These are phyloP conservation scores for Colletotrichum theobromicola DNA, from an alignment of 2,329 filamentous ascomycete genomes.

Conservation along the genomic window DNA sequence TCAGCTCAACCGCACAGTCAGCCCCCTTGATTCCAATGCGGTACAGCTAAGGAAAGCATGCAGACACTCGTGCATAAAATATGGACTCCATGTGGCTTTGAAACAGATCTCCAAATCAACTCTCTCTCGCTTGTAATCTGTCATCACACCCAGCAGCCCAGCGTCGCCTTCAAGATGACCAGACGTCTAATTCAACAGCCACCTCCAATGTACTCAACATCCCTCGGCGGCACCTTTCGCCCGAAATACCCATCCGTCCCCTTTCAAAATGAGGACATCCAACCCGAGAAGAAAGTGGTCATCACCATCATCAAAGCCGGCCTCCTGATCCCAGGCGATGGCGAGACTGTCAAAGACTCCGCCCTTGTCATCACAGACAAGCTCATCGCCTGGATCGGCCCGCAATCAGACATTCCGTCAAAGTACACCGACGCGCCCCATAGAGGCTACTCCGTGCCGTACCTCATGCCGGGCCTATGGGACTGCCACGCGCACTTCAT, in stretches of 20 bases:
- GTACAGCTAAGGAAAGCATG: neutral
- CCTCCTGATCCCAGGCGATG: constrained; percentile 53
- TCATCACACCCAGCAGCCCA: neutral
- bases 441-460: constrained; percentile 39
- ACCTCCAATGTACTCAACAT: constrained; percentile 30
- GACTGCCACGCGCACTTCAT: constrained; percentile 56
- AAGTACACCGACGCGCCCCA: constrained; percentile 33
- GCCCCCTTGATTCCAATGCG: neutral
- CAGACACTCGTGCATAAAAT: neutral
- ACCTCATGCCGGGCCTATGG: constrained; percentile 58
- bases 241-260: neutral
- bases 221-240: constrained; percentile 31
- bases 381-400: constrained; percentile 45
- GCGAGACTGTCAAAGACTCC: constrained; percentile 42
- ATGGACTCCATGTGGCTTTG: neutral
- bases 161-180: neutral
- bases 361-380: constrained; percentile 43
- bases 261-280: neutral
- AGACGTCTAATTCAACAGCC: constrained; percentile 1
- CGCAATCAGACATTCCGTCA: constrained; percentile 28
- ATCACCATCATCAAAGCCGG: constrained; percentile 31
- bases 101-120: neutral
- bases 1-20: neutral
- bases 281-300: constrained; percentile 27
- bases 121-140: neutral